A percentile compares a stretch with the other conserved stretches of the same genome.
These are phyloP conservation scores for Pichia pseudocactophila DNA, from an alignment of 805 yeast species.

Conservation along the genomic window DNA sequence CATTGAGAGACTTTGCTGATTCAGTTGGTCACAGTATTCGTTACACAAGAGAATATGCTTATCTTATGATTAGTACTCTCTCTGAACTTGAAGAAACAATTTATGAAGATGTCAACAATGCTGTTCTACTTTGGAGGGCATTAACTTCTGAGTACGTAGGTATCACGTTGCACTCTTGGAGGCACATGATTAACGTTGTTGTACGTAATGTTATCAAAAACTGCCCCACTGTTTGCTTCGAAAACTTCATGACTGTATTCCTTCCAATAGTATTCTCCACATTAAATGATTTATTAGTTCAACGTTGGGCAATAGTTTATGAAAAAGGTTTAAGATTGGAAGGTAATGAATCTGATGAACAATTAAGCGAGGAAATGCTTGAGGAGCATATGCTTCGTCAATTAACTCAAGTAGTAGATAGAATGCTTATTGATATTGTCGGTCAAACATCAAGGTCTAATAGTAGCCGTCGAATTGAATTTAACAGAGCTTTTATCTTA, in stretches of 20 bases:
- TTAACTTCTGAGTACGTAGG: conserved; percentile 81
- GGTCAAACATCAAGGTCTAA: conserved; percentile 56
- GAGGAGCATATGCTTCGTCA: conserved; percentile 92
- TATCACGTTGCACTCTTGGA: conserved; percentile 91
- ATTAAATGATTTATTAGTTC: conserved; percentile 63
- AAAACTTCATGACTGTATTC: conserved; percentile 63
- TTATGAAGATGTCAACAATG: conserved; percentile 78
- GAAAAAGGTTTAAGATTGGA: conserved; percentile 47
- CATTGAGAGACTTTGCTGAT: conserved; percentile 94
- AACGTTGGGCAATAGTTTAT: conserved; percentile 66
- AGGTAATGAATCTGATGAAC: conserved; percentile 58
- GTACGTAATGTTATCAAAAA: conserved; percentile 78
- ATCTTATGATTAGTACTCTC: conserved; percentile 80
- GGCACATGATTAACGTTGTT: conserved; percentile 88
- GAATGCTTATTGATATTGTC: conserved; percentile 77
- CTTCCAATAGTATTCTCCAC: conserved; percentile 69
- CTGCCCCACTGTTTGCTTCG: conserved; percentile 69
- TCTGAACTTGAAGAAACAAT: conserved; percentile 84
- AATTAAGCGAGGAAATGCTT: conserved; percentile 94
- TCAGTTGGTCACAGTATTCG: conserved; percentile 93
- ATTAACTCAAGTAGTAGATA: conserved; percentile 82
- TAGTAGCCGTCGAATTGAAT: conserved; percentile 51
- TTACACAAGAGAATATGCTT: conserved; percentile 93
- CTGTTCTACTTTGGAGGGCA: conserved; percentile 70
- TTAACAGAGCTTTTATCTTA: conserved; percentile 58